Evolutionary conservation across 441 rosid genomes (phyloP).

Genomic region (Adansonia rubrostipa): DNA sequence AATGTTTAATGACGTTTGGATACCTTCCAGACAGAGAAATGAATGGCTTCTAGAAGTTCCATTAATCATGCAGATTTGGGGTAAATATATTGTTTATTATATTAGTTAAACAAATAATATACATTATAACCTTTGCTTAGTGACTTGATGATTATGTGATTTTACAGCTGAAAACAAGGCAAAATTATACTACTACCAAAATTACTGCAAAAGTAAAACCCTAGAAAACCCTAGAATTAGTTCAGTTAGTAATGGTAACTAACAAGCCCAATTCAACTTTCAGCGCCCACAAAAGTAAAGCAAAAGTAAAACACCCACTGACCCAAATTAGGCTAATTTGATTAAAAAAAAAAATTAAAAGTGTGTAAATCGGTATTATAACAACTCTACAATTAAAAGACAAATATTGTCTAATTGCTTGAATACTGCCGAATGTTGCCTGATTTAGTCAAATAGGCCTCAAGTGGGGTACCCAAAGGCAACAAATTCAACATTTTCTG

Average conservation of each 20-base stretch:
- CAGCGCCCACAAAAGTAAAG: too few species aligned
- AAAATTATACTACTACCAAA: too few species aligned
- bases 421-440: background rate
- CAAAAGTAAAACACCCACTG: too few species aligned
- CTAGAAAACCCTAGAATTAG: too few species aligned
- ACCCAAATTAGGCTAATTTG: background rate
- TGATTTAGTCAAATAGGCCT: background rate
- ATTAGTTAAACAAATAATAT: background rate
- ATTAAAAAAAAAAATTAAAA: background rate
- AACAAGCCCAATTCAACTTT: too few species aligned
- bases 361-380: background rate
- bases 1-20: background rate
- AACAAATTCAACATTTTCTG: conserved; percentile 12
- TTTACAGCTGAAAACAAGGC: background rate
- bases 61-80: background rate
- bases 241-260: too few species aligned
- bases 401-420: background rate
- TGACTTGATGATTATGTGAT: background rate
- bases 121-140: background rate
- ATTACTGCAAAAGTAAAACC: too few species aligned
- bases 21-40: background rate
- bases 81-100: too few species aligned
- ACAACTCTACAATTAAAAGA: background rate
- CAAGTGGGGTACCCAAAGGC: background rate
- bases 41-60: background rate